phyloP scores from a whole-genome alignment of 345 rosid species.

The Dipteronia sinensis region DNA sequence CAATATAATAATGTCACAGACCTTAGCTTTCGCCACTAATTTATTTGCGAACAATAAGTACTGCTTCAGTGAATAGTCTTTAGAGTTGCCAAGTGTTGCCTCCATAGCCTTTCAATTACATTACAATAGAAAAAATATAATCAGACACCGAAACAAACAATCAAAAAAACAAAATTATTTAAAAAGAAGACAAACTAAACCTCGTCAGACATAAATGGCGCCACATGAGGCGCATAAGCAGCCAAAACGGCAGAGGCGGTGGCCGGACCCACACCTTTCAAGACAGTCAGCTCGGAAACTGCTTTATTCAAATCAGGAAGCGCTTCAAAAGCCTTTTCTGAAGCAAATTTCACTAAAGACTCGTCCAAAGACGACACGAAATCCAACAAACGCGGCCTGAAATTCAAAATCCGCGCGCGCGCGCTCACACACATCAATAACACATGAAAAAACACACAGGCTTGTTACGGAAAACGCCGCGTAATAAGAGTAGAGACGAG shows the following conservation, averaged over 20 bases:
- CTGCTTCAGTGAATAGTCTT: constrained; percentile 76
- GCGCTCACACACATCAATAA: background rate
- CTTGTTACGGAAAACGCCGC: no score
- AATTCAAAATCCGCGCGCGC: background rate
- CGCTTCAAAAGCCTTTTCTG: constrained; percentile 68
- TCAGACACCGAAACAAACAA: background rate
- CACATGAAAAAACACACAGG: background rate
- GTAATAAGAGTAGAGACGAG: background rate
- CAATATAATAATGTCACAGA: constrained; percentile 24
- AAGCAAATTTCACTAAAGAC: constrained; percentile 61
- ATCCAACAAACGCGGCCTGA: constrained; percentile 78
- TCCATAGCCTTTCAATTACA: constrained; percentile 63
- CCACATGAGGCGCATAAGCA: constrained; percentile 76
- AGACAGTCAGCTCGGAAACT: constrained; percentile 64
- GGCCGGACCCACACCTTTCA: constrained; percentile 94
- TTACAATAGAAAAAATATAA: background rate
- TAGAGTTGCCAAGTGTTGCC: constrained; percentile 68
- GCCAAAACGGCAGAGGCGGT: constrained; percentile 90
- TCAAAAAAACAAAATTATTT: background rate
- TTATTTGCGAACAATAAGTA: constrained; percentile 58
- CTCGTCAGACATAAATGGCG: constrained; percentile 93
- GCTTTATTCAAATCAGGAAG: constrained; percentile 80
- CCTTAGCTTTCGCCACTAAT: constrained; percentile 64
- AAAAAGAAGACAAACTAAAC: constrained; percentile 29
- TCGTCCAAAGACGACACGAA: constrained; percentile 75